Evolutionary conservation across 139 green algal species (phyloP).

Genomic region (Picochlorum sp.): DNA sequence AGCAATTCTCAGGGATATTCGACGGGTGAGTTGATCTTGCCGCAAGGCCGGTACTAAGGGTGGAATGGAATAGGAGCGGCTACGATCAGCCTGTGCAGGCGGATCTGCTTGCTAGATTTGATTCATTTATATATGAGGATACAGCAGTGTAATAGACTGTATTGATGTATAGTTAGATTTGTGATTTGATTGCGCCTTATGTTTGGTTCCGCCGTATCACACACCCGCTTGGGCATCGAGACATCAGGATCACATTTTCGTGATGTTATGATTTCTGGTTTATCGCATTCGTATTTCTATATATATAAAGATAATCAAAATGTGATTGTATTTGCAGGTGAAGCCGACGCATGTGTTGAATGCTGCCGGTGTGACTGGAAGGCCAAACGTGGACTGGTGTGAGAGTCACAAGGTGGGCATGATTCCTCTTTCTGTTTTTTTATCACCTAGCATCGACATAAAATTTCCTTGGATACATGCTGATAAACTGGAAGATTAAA

Average conservation of each 20-base stretch:
- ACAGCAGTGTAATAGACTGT: too few relatives aligned
- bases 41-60: too few relatives aligned
- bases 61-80: too few relatives aligned
- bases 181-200: neutral
- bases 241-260: neutral
- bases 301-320: too few relatives aligned
- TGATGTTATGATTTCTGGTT: neutral
- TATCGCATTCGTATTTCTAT: neutral
- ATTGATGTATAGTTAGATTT: neutral
- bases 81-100: too few relatives aligned
- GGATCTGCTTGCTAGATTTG: neutral
- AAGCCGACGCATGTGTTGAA: constrained; percentile 94
- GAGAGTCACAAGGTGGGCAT: constrained; percentile 87
- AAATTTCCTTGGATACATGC: too few relatives aligned
- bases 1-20: constrained; percentile 75
- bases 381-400: constrained; percentile 98
- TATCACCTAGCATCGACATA: neutral
- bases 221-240: neutral
- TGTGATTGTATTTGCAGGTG: constrained; percentile 29
- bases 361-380: constrained; percentile 84
- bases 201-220: neutral
- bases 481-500: neutral
- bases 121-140: too few relatives aligned
- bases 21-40: constrained; percentile 53
- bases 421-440: too few relatives aligned